Evolutionary conservation across 1,284 basidiomycete genomes (phyloP).

Genomic region (Microbotryomycetes sp.): DNA sequence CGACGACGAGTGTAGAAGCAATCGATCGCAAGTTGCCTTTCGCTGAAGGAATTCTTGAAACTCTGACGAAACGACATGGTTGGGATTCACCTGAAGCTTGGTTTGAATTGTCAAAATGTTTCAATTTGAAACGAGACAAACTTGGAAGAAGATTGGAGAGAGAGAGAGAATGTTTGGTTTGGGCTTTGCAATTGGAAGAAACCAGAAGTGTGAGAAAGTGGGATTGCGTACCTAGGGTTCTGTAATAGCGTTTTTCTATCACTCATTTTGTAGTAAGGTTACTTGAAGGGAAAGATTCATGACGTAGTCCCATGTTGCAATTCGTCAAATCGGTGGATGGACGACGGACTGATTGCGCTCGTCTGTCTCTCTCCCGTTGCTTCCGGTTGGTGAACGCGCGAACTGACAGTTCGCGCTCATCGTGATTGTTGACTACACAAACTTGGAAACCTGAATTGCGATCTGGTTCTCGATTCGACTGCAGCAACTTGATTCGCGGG

Average conservation of each 20-base stretch:
- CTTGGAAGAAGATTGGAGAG: conserved; percentile 60
- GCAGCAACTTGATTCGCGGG: too few species aligned
- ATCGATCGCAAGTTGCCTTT: conserved; percentile 52
- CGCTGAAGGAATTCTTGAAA: conserved; percentile 43
- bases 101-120: conserved; percentile 77
- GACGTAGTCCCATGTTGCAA: too few species aligned
- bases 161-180: conserved; percentile 66
- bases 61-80: conserved; percentile 49
- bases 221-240: conserved; percentile 36
- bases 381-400: too few species aligned
- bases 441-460: too few species aligned
- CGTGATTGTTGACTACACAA: not conserved
- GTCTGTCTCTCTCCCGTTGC: too few species aligned
- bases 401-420: too few species aligned
- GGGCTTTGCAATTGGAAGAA: conserved; percentile 66
- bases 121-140: conserved; percentile 48
- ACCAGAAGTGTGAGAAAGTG: conserved; percentile 44
- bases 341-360: too few species aligned
- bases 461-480: too few species aligned
- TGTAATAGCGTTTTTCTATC: conserved; percentile 18
- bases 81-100: conserved; percentile 90
- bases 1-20: conserved; percentile 50
- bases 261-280: too few species aligned
- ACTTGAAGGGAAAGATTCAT: too few species aligned
- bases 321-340: too few species aligned